These are phyloP conservation scores for Dalbergia oliveri DNA, from an alignment of 306 rosid genomes.

Conservation along the genomic window DNA sequence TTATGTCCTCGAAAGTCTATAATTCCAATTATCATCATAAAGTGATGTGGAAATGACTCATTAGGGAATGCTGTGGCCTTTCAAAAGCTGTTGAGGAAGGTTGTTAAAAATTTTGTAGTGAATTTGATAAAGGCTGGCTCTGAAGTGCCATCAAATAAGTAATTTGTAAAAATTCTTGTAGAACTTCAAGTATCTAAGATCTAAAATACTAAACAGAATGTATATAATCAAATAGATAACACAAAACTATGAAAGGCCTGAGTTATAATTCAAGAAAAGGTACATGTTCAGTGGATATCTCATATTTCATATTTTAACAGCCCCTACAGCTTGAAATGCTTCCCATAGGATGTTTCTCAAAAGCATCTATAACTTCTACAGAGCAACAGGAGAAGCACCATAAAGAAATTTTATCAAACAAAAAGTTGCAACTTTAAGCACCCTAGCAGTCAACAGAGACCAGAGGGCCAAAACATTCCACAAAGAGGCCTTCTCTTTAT, in stretches of 20 bases:
- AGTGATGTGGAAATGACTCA: neutral
- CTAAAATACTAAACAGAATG: neutral
- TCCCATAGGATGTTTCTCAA: neutral
- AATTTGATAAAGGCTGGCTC: neutral
- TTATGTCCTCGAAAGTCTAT: constrained; percentile 39
- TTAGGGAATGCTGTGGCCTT: constrained; percentile 7
- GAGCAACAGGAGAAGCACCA: neutral
- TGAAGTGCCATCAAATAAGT: constrained; percentile 8
- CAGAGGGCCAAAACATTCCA: constrained; percentile 15
- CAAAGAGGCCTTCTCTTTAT: constrained; percentile 4
- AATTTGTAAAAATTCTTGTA: neutral
- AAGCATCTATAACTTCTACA: constrained; percentile 7
- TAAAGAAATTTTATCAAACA: constrained; percentile 14
- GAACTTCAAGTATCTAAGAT: constrained; percentile 51
- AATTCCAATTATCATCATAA: constrained; percentile 7
- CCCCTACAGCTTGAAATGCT: constrained; percentile 3
- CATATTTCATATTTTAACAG: constrained; percentile 24
- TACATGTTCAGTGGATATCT: neutral
- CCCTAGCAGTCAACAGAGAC: neutral
- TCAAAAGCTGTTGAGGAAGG: neutral
- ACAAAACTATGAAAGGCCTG: neutral
- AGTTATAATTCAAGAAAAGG: constrained; percentile 10
- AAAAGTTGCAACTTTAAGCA: constrained; percentile 32
- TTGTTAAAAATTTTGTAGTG: neutral
- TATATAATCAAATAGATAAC: neutral